Base-by-base conservation (phyloP, 768 basidiomycete species). In the Strobilomyces confusus region DNA sequence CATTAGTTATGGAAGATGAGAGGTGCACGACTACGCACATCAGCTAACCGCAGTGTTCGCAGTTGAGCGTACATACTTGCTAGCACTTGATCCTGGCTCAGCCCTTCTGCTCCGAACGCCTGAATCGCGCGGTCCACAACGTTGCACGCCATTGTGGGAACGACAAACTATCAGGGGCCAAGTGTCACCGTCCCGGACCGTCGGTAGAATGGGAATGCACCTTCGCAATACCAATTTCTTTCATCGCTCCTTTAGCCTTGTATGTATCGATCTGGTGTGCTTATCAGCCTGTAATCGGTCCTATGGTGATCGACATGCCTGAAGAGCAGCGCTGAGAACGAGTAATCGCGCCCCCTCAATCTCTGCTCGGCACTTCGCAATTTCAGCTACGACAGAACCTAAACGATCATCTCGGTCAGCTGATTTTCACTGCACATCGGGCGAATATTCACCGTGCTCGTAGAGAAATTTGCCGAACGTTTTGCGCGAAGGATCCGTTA, bases 181-280 rank as follows among this genome's bases (percentile, higher is more conserved):
- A 17, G 30, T 15, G 23, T 57, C 42, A 51, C 37, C 41, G 29
- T 23, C 49, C 29, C 14, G 14, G 15, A 33, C 22, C n/a, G 12
- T 25, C 14, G 12, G 20, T 26, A 23, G 15, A 26, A 30, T 47
- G 8, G 17, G 19, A 48, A 48, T 30, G 38, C 57, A 89, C 95
- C 80, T 99, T 99, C 41, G 97, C 93, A 55, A 98, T 91, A 22
- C 92, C 95, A 62, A 99, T 98, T 70, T 98, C 97, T 71, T 97
- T 95, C 68, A 98, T 64, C 0, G 97, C 97, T 29, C 92, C 94
- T 69, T 98, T 99, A 2, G 97, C 91, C 58, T 87, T 83, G 62
- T 83, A 76, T 57, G 85, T 87, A 73, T 99, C 97, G 58, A 98
- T 93, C 87, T 94, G 60, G 33, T 23, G 45, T 14, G 12, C n/a